Evolutionary conservation across 345 rosid genomes (phyloP), one percentile per base, ranked within the genome.

Genomic region (Mallotus nudiflorus): DNA sequence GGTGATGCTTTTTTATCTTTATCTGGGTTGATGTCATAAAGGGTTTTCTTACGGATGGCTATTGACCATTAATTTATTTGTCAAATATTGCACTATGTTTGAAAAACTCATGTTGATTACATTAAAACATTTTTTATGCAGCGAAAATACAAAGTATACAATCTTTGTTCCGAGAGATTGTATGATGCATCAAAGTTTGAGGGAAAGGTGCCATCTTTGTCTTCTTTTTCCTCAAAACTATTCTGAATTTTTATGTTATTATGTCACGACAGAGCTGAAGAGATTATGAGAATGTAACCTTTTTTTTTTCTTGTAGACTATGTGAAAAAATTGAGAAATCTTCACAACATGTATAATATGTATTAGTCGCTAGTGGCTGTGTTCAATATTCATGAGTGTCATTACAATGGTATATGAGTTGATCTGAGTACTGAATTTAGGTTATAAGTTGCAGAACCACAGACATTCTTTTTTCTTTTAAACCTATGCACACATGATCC

Each of bases 131-230:
- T 48, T 64, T 71, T 35, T 69, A 28, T 65, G 76, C 76, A 77
- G 80, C 76, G 76, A 61, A 77, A 72, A 68, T 77, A 72, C 53
- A 77, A 77, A 57, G 80, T 77, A 9, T 77, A 77, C 35, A 77
- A 77, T 77, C 76, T 77, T 50, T 77, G 76, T 52, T 53, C 76
- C 19, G 80, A 77, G 76, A 67, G 80, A 67, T 35, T 77, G 54
- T 77, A 77, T 10, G 76, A 77, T 22, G 80, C 73, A 39, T 72
- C 80, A 27, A 67, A 29, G 46, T 77, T 77, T 62, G 69, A 62
- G 67, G 80, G 80, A 56, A 77, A 77, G 80, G 76, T 77, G 54
- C 46, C 46, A 6, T 72, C 66, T 61, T 56, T 33, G 28, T 61
- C 48, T 61, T 66, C 69, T 33, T 40, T 59, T 40, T 3, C 56